Evolutionary conservation across 139 green algal genomes (phyloP).

Genomic region (Cymbomonas tetramitiformis): DNA sequence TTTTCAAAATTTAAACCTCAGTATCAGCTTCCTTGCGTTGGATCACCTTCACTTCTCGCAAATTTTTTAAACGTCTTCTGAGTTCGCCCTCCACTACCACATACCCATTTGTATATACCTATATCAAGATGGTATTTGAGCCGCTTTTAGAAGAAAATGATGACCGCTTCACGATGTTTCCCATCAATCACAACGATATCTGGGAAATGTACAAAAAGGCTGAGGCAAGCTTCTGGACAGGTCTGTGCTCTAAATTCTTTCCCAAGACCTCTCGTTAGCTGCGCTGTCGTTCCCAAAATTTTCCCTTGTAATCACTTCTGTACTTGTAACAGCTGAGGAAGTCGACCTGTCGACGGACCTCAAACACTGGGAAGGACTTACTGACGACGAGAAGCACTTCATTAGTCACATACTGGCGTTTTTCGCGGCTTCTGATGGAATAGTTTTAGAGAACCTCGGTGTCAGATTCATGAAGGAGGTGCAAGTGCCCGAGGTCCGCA

Average conservation of each 20-base stretch:
- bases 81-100: no score
- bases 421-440: constrained; percentile 30
- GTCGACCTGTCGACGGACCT: constrained; percentile 53
- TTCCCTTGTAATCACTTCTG: neutral
- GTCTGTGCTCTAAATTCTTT: constrained; percentile 5
- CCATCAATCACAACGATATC: constrained; percentile 63
- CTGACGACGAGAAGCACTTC: constrained; percentile 28
- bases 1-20: no score
- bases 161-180: constrained; percentile 89
- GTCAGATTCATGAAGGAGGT: constrained; percentile 27
- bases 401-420: constrained; percentile 25
- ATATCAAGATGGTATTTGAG: no score
- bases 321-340: constrained; percentile 35
- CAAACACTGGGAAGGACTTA: constrained; percentile 44
- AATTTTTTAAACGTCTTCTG: no score
- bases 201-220: constrained; percentile 83
- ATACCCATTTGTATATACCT: no score
- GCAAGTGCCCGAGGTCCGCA: constrained; percentile 22
- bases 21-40: no score
- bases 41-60: no score
- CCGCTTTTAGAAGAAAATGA: no score
- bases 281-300: no score
- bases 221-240: constrained; percentile 54
- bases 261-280: no score
- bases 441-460: constrained; percentile 32